These are phyloP conservation scores for Botrytis aclada DNA, from an alignment of 2,329 filamentous ascomycete species.

Conservation along the genomic window DNA sequence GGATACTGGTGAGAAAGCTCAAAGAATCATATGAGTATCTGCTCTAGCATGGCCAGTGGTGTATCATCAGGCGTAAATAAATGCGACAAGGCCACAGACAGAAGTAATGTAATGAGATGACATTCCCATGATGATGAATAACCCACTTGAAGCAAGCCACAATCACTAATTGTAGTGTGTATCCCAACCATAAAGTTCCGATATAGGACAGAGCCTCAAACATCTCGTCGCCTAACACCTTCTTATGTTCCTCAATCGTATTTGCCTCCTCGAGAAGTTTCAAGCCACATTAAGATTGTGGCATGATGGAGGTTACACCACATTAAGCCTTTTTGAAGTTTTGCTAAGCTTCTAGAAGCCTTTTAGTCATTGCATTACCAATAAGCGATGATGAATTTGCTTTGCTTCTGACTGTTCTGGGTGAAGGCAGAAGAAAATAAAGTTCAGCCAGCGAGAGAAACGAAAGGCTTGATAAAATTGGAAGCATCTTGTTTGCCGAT, in stretches of 20 bases:
- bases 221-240: neutral
- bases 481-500: neutral
- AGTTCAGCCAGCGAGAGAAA: neutral
- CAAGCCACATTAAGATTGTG: neutral
- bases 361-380: neutral
- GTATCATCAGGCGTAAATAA: neutral
- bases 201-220: neutral
- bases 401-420: neutral
- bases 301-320: neutral
- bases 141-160: neutral
- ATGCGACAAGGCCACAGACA: neutral
- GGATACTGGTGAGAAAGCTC: neutral
- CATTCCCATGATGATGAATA: neutral
- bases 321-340: neutral
- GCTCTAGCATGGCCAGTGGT: neutral
- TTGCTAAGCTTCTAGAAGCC: conserved; percentile 1
- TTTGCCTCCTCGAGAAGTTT: neutral
- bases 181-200: neutral
- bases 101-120: neutral
- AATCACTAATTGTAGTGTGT: neutral
- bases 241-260: neutral
- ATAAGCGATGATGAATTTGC: neutral
- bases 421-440: neutral
- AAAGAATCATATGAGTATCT: neutral
- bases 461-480: neutral